phyloP scores from a whole-genome alignment of 2,329 filamentous ascomycete species.

The Phaeosphaeria sp. region DNA sequence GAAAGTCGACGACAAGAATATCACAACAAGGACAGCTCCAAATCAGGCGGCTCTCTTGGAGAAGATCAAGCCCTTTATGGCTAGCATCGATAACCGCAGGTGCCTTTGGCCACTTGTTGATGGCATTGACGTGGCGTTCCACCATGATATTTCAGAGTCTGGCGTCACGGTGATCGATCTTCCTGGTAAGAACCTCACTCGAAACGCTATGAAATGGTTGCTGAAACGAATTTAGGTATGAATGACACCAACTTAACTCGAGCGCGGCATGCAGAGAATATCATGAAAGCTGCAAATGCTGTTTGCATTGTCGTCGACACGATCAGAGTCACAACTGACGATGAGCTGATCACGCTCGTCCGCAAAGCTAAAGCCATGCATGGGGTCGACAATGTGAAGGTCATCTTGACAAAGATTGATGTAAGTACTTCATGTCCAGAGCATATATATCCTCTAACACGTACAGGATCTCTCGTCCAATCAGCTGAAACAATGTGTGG shows the following conservation, averaged over 20 bases:
- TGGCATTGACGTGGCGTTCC: constrained; percentile 17
- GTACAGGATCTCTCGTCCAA: constrained; percentile 6
- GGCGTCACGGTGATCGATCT: constrained; percentile 26
- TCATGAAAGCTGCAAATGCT: constrained; percentile 26
- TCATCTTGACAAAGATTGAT: constrained; percentile 34
- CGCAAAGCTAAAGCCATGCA: constrained; percentile 15
- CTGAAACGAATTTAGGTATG: too few species aligned
- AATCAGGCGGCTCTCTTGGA: constrained; percentile 14
- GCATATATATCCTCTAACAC: too few species aligned
- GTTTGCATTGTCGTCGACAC: constrained; percentile 29
- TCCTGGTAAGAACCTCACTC: constrained; percentile 23
- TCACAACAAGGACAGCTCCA: constrained; percentile 1
- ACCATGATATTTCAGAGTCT: constrained; percentile 15
- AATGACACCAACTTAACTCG: constrained; percentile 28
- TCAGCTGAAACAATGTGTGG: constrained; percentile 5
- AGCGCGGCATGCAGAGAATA: constrained; percentile 20
- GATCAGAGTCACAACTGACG: constrained; percentile 21
- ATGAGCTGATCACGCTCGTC: constrained; percentile 21
- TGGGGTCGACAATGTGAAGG: constrained; percentile 22
- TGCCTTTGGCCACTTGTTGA: constrained; percentile 33
- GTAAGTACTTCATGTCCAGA: constrained; percentile 21
- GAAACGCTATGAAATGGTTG: too few species aligned
- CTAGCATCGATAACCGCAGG: constrained; percentile 15
- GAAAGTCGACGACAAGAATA: neutral
- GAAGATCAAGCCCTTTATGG: constrained; percentile 20